Evolutionary conservation across 371 early-diverging fungal genomes (phyloP).

Genomic region (Mucor saturninus): DNA sequence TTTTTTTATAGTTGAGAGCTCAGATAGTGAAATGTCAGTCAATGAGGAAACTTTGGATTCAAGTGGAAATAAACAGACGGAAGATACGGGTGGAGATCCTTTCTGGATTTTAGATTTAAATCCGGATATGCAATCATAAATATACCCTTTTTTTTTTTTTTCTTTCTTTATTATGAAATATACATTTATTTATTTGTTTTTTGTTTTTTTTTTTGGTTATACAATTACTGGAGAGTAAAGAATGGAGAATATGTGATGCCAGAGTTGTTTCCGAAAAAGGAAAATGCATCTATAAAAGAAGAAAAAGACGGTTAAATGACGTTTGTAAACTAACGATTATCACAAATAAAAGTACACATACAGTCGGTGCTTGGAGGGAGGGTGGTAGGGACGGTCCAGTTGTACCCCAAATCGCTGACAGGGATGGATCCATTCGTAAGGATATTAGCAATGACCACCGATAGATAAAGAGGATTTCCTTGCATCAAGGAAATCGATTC

Average conservation of each 20-base stretch:
- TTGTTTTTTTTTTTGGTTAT: neutral
- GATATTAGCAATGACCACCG: constrained; percentile 12
- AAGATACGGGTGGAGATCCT: constrained; percentile 44
- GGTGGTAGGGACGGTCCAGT: constrained; percentile 23
- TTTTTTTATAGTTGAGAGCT: constrained; percentile 43
- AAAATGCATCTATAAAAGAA: constrained; percentile 14
- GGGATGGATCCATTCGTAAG: constrained; percentile 19
- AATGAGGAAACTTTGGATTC: constrained; percentile 33
- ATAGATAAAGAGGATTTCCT: constrained; percentile 15
- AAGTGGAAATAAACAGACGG: constrained; percentile 22
- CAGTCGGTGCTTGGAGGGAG: constrained; percentile 17
- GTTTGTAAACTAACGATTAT: neutral
- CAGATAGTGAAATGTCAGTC: constrained; percentile 41
- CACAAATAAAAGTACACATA: constrained; percentile 8
- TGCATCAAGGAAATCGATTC: constrained; percentile 20
- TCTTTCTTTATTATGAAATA: neutral
- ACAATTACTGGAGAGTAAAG: constrained; percentile 6
- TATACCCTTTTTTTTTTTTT: neutral
- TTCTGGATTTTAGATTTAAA: constrained; percentile 58
- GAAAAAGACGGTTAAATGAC: neutral
- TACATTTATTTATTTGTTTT: neutral
- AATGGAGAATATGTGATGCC: constrained; percentile 15
- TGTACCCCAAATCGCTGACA: constrained; percentile 11
- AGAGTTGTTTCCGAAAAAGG: constrained; percentile 13
- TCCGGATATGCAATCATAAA: constrained; percentile 43